Percentiles rank a stretch among this genome's conserved stretches.
phyloP scores from a whole-genome alignment of 768 basidiomycete species.

The Suillus subaureus region DNA sequence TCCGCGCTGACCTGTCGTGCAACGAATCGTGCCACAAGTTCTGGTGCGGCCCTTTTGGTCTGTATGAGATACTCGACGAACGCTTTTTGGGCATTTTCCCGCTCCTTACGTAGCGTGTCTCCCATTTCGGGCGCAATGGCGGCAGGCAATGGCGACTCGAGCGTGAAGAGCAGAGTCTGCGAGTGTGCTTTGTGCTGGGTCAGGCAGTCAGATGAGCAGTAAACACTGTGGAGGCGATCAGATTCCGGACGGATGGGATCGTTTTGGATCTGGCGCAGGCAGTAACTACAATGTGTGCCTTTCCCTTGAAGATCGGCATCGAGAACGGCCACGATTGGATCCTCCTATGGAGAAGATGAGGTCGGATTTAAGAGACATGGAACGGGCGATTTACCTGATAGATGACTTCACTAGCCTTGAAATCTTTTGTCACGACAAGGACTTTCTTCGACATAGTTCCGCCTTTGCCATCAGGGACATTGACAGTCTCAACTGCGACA shows the following conservation, averaged over 20 bases:
- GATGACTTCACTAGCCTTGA: slow-evolving; percentile 71
- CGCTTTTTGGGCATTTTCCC: slow-evolving; percentile 60
- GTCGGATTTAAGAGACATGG: slow-evolving; percentile 5
- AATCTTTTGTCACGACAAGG: slow-evolving; percentile 66
- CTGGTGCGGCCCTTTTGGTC: slow-evolving; percentile 45
- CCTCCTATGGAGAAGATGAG: slow-evolving; percentile 53
- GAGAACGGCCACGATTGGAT: slow-evolving; percentile 68
- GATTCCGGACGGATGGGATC: slow-evolving; percentile 46
- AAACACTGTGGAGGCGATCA: slow-evolving; percentile 60
- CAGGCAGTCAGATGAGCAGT: slow-evolving; percentile 76
- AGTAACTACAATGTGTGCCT: slow-evolving; percentile 74
- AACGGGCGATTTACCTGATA: slow-evolving; percentile 56
- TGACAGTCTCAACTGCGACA: slow-evolving; percentile 55
- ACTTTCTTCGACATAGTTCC: slow-evolving; percentile 46
- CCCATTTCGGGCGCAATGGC: slow-evolving; percentile 36
- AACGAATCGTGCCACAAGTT: slow-evolving; percentile 72
- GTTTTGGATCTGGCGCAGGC: slow-evolving; percentile 59
- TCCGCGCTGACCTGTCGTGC: slow-evolving; percentile 71
- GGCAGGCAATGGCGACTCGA: slow-evolving; percentile 60
- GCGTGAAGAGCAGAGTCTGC: slow-evolving; percentile 71
- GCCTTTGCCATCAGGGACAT: slow-evolving; percentile 23
- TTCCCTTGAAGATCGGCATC: slow-evolving; percentile 71
- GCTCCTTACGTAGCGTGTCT: slow-evolving; percentile 40
- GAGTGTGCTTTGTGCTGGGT: slow-evolving; percentile 56
- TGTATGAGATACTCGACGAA: slow-evolving; percentile 59